Conservation (phyloP, 1,139 yeast genomes). For the Diutina siamensis region DNA sequence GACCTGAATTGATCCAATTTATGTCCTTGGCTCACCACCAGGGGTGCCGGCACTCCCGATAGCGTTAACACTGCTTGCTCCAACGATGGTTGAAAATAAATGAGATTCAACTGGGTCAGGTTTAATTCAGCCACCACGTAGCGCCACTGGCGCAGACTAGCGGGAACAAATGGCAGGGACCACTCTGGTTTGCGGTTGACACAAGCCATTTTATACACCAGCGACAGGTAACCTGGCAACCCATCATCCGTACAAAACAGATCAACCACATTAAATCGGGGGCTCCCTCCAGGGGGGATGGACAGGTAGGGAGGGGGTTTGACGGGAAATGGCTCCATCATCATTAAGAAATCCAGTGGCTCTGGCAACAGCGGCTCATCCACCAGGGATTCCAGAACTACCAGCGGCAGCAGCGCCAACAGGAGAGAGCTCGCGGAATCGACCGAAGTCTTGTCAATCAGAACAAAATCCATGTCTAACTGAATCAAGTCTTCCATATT, state of each 20-base stretch:
- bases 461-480: neutral
- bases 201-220: slow-evolving; percentile 43
- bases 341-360: neutral
- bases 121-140: slow-evolving; percentile 52
- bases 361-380: neutral
- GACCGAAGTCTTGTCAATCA: neutral
- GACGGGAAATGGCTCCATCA: slow-evolving; percentile 41
- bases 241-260: slow-evolving; percentile 12
- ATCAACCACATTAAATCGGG: slow-evolving; percentile 33
- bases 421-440: neutral
- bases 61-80: slow-evolving; percentile 12
- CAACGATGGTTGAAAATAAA: slow-evolving; percentile 27
- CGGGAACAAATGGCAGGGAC: slow-evolving; percentile 54
- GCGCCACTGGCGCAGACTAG: slow-evolving; percentile 55
- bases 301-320: slow-evolving; percentile 35
- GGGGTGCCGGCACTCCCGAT: neutral
- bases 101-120: slow-evolving; percentile 64
- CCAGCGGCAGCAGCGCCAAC: neutral
- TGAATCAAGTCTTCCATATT: neutral
- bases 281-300: slow-evolving; percentile 40
- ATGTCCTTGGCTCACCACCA: neutral
- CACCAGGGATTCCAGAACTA: neutral
- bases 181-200: slow-evolving; percentile 52
- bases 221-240: slow-evolving; percentile 43
- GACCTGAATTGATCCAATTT: slow-evolving; percentile 11